Evolutionary conservation across 208 protist species (phyloP).

Genomic region (Trypanosoma conorhini): DNA sequence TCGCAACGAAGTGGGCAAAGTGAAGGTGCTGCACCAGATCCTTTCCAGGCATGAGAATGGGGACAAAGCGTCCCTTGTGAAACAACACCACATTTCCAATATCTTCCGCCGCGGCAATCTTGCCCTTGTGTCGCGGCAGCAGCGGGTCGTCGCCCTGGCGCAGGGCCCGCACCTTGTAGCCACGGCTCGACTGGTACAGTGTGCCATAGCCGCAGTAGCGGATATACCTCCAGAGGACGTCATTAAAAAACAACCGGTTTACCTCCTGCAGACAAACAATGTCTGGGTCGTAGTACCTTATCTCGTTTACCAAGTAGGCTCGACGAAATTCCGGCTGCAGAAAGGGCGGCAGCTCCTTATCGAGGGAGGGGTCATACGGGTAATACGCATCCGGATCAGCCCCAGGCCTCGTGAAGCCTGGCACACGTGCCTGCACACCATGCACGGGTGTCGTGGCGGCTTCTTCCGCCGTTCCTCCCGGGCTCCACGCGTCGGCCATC

Average conservation of each 20-base stretch:
- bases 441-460: conserved; percentile 50
- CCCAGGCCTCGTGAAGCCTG: conserved; percentile 47
- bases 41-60: conserved; percentile 72
- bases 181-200: conserved; percentile 80
- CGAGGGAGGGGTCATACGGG: conserved; percentile 43
- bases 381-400: conserved; percentile 34
- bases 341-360: conserved; percentile 61
- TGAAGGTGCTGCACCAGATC: conserved; percentile 62
- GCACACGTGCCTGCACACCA: conserved; percentile 49
- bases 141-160: conserved; percentile 50
- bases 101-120: conserved; percentile 62
- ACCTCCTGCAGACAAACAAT: conserved; percentile 83
- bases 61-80: conserved; percentile 86
- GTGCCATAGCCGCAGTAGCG: conserved; percentile 79
- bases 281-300: conserved; percentile 79
- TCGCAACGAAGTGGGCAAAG: conserved; percentile 70
- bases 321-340: conserved; percentile 56
- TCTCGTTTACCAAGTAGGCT: conserved; percentile 54
- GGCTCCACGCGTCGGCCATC: conserved; percentile 68
- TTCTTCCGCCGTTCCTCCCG: conserved; percentile 25
- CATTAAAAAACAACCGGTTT: conserved; percentile 72
- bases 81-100: conserved; percentile 88
- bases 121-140: conserved; percentile 37
- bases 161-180: conserved; percentile 52
- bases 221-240: conserved; percentile 61